These are phyloP conservation scores for Albatrellus ellisii DNA, from an alignment of 768 basidiomycete genomes.

Conservation along the genomic window DNA sequence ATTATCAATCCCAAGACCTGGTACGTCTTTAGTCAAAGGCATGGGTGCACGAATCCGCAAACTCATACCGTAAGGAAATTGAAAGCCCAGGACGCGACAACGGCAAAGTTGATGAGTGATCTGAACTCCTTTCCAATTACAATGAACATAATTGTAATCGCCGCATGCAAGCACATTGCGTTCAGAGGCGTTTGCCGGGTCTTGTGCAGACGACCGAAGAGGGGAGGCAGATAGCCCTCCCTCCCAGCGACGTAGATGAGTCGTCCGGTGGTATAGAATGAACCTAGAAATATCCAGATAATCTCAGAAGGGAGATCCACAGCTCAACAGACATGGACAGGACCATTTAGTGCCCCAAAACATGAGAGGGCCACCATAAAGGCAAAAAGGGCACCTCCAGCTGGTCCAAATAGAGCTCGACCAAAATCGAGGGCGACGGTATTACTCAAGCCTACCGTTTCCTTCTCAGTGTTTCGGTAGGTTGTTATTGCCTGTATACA, in stretches of 20 bases:
- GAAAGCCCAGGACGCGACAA: constrained; percentile 79
- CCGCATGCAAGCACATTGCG: constrained; percentile 70
- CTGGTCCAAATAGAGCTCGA: constrained; percentile 66
- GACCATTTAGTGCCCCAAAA: constrained; percentile 86
- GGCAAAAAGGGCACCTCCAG: constrained; percentile 83
- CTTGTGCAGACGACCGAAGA: constrained; percentile 70
- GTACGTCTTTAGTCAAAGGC: background rate
- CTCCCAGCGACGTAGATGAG: constrained; percentile 83
- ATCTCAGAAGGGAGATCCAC: too few relatives aligned
- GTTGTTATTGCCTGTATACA: background rate
- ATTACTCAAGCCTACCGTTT: constrained; percentile 63
- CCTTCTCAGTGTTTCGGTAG: constrained; percentile 21
- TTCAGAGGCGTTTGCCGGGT: constrained; percentile 78
- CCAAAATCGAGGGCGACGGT: constrained; percentile 92
- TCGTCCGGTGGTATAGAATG: constrained; percentile 66
- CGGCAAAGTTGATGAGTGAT: constrained; percentile 80
- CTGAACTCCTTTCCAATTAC: constrained; percentile 82
- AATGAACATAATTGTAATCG: constrained; percentile 66
- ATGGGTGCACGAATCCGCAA: background rate
- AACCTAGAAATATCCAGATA: constrained; percentile 30
- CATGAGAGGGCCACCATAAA: constrained; percentile 89
- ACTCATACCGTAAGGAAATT: constrained; percentile 68
- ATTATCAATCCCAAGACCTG: constrained; percentile 84
- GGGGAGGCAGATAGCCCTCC: constrained; percentile 73
- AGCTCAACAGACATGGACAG: background rate